Conservation (phyloP, 2,329 filamentous ascomycete genomes). For the Fusarium sambucinum region DNA sequence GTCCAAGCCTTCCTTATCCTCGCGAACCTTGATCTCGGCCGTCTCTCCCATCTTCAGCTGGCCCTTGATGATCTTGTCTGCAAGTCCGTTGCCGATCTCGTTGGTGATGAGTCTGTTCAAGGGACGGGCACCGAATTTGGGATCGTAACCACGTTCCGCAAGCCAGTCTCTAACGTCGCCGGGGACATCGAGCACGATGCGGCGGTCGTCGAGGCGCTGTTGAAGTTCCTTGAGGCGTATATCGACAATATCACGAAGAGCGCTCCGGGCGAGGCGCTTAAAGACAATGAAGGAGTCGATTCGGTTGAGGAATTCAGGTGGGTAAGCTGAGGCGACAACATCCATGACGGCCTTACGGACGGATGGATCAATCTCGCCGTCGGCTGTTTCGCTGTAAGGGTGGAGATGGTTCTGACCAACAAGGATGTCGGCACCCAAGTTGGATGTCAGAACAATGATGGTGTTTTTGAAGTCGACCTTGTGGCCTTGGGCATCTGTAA, state of each 20-base stretch:
- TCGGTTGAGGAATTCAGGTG: slow-evolving; percentile 95
- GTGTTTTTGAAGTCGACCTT: slow-evolving; percentile 98
- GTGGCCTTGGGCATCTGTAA: slow-evolving; percentile 95
- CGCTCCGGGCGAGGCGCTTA: slow-evolving; percentile 81
- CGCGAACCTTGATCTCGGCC: slow-evolving; percentile 76
- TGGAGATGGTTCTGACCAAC: slow-evolving; percentile 78
- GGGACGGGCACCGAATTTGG: slow-evolving; percentile 89
- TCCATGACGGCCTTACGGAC: slow-evolving; percentile 89
- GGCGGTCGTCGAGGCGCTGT: slow-evolving; percentile 81
- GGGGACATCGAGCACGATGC: slow-evolving; percentile 80
- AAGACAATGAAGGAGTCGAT: slow-evolving; percentile 98
- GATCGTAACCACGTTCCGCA: slow-evolving; percentile 89
- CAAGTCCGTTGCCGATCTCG: slow-evolving; percentile 88
- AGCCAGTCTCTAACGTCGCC: slow-evolving; percentile 85
- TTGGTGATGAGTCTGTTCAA: slow-evolving; percentile 91
- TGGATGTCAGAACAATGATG: slow-evolving; percentile 95
- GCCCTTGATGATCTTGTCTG: slow-evolving; percentile 92
- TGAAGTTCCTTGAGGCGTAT: slow-evolving; percentile 91
- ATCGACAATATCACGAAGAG: slow-evolving; percentile 91
- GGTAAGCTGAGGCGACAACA: slow-evolving; percentile 78
- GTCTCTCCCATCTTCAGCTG: slow-evolving; percentile 80
- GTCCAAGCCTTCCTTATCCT: slow-evolving; percentile 69
- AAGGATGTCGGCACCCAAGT: slow-evolving; percentile 91
- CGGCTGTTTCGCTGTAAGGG: slow-evolving; percentile 70
- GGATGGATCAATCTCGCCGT: slow-evolving; percentile 77